Percentiles rank a stretch among this genome's conserved stretches.
Conservation (phyloP, 176 grass and related monocot species). For the Ensete glaucum region DNA sequence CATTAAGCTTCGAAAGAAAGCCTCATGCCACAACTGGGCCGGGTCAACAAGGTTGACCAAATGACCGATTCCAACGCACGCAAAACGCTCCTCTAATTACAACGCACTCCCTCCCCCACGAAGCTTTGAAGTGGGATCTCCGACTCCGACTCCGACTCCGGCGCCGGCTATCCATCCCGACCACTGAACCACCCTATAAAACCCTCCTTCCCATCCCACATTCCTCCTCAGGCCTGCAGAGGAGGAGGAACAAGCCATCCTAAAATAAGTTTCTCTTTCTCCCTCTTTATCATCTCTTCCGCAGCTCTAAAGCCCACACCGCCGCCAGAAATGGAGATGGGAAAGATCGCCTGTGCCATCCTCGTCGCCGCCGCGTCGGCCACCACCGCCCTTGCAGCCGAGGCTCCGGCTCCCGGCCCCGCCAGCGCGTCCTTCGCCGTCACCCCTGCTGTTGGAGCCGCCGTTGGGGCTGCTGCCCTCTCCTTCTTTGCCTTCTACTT, state of each 20-base stretch:
- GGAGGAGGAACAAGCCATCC: too few species aligned
- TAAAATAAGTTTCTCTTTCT: too few species aligned
- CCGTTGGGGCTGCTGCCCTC: conserved; percentile 47
- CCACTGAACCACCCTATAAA: conserved; percentile 35
- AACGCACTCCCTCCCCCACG: too few species aligned
- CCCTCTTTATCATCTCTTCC: neutral
- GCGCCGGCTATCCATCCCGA: too few species aligned
- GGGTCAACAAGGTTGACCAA: too few species aligned
- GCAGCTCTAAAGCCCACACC: too few species aligned
- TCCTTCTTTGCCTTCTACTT: conserved; percentile 78
- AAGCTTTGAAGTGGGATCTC: too few species aligned
- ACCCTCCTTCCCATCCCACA: neutral
- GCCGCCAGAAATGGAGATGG: conserved; percentile 69
- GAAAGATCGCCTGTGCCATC: conserved; percentile 79
- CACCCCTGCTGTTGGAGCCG: conserved; percentile 39
- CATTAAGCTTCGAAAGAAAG: too few species aligned
- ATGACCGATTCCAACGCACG: too few species aligned
- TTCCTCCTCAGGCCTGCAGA: conserved; percentile 33
- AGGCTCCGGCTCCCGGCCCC: conserved; percentile 61
- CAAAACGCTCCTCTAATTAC: too few species aligned
- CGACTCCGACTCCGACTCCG: too few species aligned
- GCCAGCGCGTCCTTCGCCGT: conserved; percentile 37
- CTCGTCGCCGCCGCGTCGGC: conserved; percentile 62
- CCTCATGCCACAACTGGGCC: too few species aligned
- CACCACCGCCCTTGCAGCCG: conserved; percentile 52